Percentiles rank a stretch among this genome's conserved stretches.
phyloP scores from a whole-genome alignment of 2,329 filamentous ascomycete genomes.

The Ophiostoma australiae region DNA sequence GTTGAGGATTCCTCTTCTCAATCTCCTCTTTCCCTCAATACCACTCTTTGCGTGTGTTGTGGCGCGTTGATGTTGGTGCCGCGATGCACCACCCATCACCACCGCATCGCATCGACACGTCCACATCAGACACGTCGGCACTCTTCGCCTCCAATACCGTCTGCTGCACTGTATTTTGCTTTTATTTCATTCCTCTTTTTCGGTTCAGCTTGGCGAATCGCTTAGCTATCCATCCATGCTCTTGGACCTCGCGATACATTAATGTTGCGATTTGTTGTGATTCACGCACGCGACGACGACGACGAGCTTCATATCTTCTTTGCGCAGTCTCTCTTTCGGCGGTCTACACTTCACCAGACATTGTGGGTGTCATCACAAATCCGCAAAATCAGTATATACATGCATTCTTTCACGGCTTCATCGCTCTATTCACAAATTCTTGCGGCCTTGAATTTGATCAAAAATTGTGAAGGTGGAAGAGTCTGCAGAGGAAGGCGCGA shows the following conservation, averaged over 20 bases:
- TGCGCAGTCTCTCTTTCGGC: not conserved
- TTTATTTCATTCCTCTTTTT: not conserved
- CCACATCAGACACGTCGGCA: not conserved
- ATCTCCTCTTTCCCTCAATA: not conserved
- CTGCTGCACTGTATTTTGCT: not conserved
- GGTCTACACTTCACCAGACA: not conserved
- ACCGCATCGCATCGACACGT: not conserved
- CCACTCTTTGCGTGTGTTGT: not conserved
- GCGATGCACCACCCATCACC: not conserved
- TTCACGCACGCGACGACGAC: not conserved
- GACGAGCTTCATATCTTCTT: not conserved
- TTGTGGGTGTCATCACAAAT: not conserved
- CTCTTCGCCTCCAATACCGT: not conserved
- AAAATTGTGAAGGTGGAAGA: constrained; percentile 9
- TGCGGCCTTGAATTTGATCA: not conserved
- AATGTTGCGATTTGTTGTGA: not conserved
- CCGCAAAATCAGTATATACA: not conserved
- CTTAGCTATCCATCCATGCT: not conserved
- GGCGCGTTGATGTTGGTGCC: not conserved
- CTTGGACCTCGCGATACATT: not conserved
- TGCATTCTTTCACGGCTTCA: not conserved
- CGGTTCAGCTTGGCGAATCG: not conserved
- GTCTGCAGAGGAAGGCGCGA: constrained; percentile 8
- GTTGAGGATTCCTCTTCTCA: not conserved
- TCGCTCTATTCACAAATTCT: not conserved